A percentile compares a stretch with the other conserved stretches of the same genome.
Conservation (phyloP, 176 grass and related monocot genomes). For the Luzula sylvatica region DNA sequence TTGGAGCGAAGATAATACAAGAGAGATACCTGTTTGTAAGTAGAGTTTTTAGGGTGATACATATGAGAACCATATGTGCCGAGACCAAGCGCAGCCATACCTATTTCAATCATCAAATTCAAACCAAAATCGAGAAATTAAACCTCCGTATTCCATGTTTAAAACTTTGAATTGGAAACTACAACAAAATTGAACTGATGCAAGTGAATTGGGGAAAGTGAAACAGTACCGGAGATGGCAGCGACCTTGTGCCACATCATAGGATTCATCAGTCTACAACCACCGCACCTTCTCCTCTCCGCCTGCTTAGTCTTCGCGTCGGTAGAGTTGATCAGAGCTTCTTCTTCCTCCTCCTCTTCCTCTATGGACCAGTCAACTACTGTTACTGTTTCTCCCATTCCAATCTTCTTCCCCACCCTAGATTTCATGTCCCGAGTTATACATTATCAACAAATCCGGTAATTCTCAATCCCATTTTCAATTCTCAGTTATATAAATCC, state of each 20-base stretch:
- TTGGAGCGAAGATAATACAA: background rate
- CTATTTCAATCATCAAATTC: slow-evolving; percentile 20
- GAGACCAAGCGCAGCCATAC: slow-evolving; percentile 71
- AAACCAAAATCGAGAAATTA: background rate
- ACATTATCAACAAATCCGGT: too few relatives aligned
- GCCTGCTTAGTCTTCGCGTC: slow-evolving; percentile 17
- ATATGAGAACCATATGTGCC: slow-evolving; percentile 75
- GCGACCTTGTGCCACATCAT: slow-evolving; percentile 90
- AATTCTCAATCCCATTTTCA: too few relatives aligned
- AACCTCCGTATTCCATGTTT: too few relatives aligned
- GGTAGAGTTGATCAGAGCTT: slow-evolving; percentile 3
- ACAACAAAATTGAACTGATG: too few relatives aligned
- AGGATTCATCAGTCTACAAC: slow-evolving; percentile 25
- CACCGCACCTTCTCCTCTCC: background rate
- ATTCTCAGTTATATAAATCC: too few relatives aligned
- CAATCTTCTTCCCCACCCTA: too few relatives aligned
- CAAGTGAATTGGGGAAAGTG: background rate
- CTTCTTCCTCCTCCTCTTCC: background rate
- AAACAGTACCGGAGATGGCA: slow-evolving; percentile 56
- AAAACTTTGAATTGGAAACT: too few relatives aligned
- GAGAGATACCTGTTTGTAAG: slow-evolving; percentile 58
- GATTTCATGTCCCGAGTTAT: too few relatives aligned
- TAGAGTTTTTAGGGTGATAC: slow-evolving; percentile 57
- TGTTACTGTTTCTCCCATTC: too few relatives aligned
- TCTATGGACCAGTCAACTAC: background rate